Percentiles rank a stretch among this genome's conserved stretches.
phyloP scores from a whole-genome alignment of 1,284 basidiomycete species.

The Heterobasidion occidentale region DNA sequence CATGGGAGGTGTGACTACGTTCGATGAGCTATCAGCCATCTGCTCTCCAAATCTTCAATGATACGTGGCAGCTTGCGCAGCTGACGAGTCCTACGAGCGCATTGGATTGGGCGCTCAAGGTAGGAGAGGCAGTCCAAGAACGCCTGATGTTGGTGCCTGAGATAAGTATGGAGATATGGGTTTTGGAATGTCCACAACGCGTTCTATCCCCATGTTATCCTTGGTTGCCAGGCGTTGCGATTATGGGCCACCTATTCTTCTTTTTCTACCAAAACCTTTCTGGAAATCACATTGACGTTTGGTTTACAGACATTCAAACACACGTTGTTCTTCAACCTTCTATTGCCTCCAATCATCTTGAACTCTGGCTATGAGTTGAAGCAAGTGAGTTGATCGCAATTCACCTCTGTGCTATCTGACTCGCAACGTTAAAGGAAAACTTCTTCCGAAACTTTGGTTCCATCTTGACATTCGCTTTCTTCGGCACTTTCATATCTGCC shows the following conservation, averaged over 20 bases:
- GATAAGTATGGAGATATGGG: too few species aligned
- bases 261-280: too few species aligned
- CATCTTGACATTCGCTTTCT: slow-evolving; percentile 93
- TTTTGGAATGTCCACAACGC: too few species aligned
- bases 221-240: too few species aligned
- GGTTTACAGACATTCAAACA: slow-evolving; percentile 84
- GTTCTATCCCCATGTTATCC: too few species aligned
- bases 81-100: too few species aligned
- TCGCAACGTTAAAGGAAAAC: slow-evolving; percentile 61
- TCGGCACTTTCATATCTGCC: slow-evolving; percentile 95
- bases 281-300: not conserved
- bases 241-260: too few species aligned
- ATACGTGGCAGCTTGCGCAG: too few species aligned
- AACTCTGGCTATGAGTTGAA: slow-evolving; percentile 98
- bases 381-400: slow-evolving; percentile 49
- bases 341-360: slow-evolving; percentile 96
- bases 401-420: not conserved
- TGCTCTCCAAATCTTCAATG: too few species aligned
- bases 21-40: not conserved
- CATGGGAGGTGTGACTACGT: not conserved
- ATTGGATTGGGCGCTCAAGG: too few species aligned
- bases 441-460: slow-evolving; percentile 98
- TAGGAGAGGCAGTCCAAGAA: too few species aligned
- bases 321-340: slow-evolving; percentile 95
- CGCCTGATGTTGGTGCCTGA: too few species aligned